These are phyloP conservation scores for Linnemannia hyalina DNA, from an alignment of 192 early-diverging fungal species.

Conservation along the genomic window DNA sequence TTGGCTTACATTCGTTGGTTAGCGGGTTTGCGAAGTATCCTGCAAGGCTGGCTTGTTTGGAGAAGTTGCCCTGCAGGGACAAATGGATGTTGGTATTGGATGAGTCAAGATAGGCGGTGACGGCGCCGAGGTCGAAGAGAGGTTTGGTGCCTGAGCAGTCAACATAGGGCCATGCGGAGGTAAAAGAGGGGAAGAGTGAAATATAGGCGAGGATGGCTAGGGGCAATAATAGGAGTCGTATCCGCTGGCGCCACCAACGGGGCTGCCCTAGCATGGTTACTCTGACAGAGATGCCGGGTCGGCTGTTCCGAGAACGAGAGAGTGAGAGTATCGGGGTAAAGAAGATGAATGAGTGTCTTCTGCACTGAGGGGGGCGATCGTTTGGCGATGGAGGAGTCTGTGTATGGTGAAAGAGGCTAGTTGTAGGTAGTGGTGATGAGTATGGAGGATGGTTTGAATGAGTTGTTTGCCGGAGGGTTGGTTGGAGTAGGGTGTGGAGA, in stretches of 20 bases:
- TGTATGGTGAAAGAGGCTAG: too few relatives aligned
- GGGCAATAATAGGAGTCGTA: neutral
- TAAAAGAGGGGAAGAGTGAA: neutral
- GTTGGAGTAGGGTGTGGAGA: neutral
- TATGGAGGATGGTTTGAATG: neutral
- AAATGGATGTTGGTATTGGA: conserved; percentile 8
- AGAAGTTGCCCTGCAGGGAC: conserved; percentile 35
- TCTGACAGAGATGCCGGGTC: neutral
- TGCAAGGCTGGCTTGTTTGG: neutral
- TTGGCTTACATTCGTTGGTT: conserved; percentile 37
- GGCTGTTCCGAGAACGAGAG: neutral
- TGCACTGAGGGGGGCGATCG: neutral
- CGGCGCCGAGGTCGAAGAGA: conserved; percentile 17
- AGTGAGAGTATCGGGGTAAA: neutral
- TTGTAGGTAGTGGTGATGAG: neutral
- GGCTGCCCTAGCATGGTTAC: conserved; percentile 7
- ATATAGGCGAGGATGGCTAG: neutral
- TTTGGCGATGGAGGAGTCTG: neutral
- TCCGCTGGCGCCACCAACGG: conserved; percentile 23
- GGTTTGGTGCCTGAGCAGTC: conserved; percentile 37
- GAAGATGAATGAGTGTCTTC: conserved; percentile 7
- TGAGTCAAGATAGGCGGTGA: conserved; percentile 30
- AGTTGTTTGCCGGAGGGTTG: too few relatives aligned
- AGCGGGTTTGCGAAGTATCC: too few relatives aligned
- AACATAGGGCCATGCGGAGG: conserved; percentile 50